phyloP scores from a whole-genome alignment of 1,139 yeast genomes.

The Meyerozyma carpophila region DNA sequence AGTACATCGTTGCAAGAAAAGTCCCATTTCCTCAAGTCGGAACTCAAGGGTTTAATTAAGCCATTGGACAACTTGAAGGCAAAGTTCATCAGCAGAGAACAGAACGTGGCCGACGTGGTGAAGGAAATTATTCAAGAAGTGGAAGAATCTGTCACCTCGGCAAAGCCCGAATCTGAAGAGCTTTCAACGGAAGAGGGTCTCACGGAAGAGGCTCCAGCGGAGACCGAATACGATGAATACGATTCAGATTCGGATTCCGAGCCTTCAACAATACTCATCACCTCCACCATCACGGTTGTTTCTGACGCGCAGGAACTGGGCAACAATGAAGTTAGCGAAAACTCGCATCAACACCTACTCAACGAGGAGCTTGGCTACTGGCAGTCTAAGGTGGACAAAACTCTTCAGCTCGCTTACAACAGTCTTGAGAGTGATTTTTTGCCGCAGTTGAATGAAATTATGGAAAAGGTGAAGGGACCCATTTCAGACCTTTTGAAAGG shows the following conservation, averaged over 20 bases:
- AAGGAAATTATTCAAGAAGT: constrained; percentile 16
- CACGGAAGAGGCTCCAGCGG: constrained; percentile 2
- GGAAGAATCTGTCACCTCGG: constrained; percentile 8
- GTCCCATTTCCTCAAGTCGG: constrained; percentile 20
- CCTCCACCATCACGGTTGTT: constrained; percentile 26
- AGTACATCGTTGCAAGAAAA: constrained; percentile 8
- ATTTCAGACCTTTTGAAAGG: constrained; percentile 36
- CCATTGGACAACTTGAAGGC: constrained; percentile 13
- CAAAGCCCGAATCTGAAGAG: background rate
- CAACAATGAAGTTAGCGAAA: constrained; percentile 1
- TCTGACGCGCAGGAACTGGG: constrained; percentile 5
- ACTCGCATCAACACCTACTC: constrained; percentile 8
- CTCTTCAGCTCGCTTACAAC: constrained; percentile 36
- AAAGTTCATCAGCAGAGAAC: constrained; percentile 5
- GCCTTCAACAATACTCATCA: constrained; percentile 21
- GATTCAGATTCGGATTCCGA: constrained; percentile 6
- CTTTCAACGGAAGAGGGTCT: constrained; percentile 4
- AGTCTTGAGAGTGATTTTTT: constrained; percentile 38
- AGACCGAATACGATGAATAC: constrained; percentile 7
- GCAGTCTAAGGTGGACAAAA: constrained; percentile 33
- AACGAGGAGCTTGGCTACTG: constrained; percentile 26
- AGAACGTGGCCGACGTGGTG: constrained; percentile 16
- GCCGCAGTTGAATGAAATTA: constrained; percentile 27
- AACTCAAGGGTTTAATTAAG: constrained; percentile 23
- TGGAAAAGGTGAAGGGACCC: constrained; percentile 28